These are phyloP conservation scores for Xerocomellus chrysenteron DNA, from an alignment of 768 basidiomycete genomes.

Conservation along the genomic window DNA sequence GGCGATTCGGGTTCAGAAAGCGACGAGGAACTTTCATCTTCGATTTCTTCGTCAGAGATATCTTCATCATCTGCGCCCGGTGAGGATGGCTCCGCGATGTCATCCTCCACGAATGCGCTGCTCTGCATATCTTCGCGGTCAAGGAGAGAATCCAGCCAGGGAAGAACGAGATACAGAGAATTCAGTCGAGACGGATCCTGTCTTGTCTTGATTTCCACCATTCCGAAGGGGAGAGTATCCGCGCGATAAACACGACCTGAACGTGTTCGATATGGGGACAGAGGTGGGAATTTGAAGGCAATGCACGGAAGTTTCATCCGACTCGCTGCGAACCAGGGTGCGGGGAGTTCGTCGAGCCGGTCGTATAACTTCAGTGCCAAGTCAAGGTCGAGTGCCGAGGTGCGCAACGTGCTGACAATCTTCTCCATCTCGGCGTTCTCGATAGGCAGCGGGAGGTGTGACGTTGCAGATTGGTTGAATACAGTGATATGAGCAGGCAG, in stretches of 20 bases:
- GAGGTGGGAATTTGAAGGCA: not conserved
- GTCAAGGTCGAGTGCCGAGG: not conserved
- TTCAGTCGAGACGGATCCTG: not conserved
- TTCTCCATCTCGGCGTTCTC: not conserved
- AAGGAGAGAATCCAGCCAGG: not conserved
- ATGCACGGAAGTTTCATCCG: slow-evolving; percentile 5
- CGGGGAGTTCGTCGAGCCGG: not conserved
- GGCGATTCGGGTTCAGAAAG: not conserved
- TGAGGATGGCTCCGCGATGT: not conserved
- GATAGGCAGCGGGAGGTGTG: not conserved
- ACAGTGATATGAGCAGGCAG: not conserved
- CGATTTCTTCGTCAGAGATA: not conserved
- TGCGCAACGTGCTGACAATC: not conserved
- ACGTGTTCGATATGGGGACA: not conserved
- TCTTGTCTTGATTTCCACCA: not conserved
- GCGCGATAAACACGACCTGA: not conserved
- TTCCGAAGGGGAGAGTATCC: not conserved
- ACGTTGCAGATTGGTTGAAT: not conserved
- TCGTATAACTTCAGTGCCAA: not conserved
- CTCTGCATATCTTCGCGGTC: not conserved
- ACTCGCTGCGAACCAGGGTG: not conserved
- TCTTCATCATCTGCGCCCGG: not conserved
- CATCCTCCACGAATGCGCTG: not conserved
- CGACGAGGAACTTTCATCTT: not conserved
- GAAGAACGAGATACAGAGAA: not conserved